Evolutionary conservation across 495 filamentous ascomycete genomes (phyloP), one percentile per base, ranked within the genome.

Genomic region (Trichoderma erinaceum): DNA sequence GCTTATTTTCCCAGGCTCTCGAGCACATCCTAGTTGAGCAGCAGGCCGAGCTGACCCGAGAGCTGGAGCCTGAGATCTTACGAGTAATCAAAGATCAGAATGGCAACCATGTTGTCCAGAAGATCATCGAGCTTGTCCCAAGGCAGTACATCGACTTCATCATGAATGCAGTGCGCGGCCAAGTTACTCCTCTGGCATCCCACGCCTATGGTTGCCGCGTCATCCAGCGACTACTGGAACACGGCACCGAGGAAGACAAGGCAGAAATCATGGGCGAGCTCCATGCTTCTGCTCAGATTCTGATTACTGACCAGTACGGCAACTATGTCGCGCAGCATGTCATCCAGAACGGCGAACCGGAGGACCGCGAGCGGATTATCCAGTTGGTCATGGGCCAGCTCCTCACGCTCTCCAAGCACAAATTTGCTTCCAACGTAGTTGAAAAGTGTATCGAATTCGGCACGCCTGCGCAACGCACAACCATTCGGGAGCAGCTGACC

Each of bases 311-410:
- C 72, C 91, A 94, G 73, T 99, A 91, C 70, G 95, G 95, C 41
- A 99, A 99, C 78, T 99, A 99, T 75, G 95, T 99, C 41, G 92
- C 90, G 16, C 96, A 98, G 74, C 92, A 99, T 78, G 86, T 98
- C 64, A 94, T 99, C 67, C 84, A 90, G 66, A 87, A 92, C 69
- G 96, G 96, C 16, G 83, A 87, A 41, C 85, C 87, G 29, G 87
- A 89, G 64, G 93, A 97, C 71, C 87, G 90, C 23, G 83, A 81
- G 2, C 85, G 81, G 69, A 88, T 97, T 75, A 89, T 97, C 67
- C 75, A 79, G 46, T 76, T 93, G 41, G 89, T 99, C 71, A 89
- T 86, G 65, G 81, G 80, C 6, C 85, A 92, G 66, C 78, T 96
- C 0, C 75, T 96, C n/a, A 80, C 79, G 1, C 86, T 90, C 71